Base-by-base conservation (phyloP, 2,329 filamentous ascomycete genomes). In the Phaeomoniella chlamydospora region DNA sequence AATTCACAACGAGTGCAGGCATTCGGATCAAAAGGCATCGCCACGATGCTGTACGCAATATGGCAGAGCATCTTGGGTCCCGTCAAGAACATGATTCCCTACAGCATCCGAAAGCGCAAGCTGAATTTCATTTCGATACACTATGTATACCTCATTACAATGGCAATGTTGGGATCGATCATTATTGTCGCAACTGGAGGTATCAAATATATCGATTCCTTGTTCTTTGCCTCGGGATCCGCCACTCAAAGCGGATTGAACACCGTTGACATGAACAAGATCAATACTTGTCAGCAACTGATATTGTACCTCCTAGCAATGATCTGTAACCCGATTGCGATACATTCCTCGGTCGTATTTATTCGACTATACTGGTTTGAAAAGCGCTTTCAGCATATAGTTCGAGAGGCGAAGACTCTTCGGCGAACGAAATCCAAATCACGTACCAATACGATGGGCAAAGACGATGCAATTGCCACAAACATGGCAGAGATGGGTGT, bases 291-390 rank as follows among this genome's bases (percentile, higher is more conserved):
- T 42, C 80, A 84, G 52, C 80, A 90, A 58, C 55, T 83, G 30
- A 67, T 81, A 35, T 61, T 92, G 16, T 86, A 80, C 48, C 49
- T 86, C 4, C 66, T 83, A 29, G 65, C 79, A 3, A 77, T 85
- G 66, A 48, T 84, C 10, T 76, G 79, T 16, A 93, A 85, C 35
- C 86, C 86, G 0, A 90, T 94, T 41, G 77, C 81, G 33, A 78
- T 94, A 48, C 77, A 93, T 51, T 74, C 81, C 2, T 80, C 74
- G 31, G 85, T 98, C 31, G 90, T 98, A 5, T 88, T 94, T 47
- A 69, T 96, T 11, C 80, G 90, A 16, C 66, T 98, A 2, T 94
- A 94, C 59, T 98, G 88, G 88, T 98, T 98, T 53, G 87, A 98
- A 58, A 94, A 92, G 57, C 75, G 87, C 5, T 96, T 98, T 53